Percentiles rank a stretch among this genome's conserved stretches.
Conservation (phyloP, 2,329 filamentous ascomycete genomes). For the Hypoxylon sp. region DNA sequence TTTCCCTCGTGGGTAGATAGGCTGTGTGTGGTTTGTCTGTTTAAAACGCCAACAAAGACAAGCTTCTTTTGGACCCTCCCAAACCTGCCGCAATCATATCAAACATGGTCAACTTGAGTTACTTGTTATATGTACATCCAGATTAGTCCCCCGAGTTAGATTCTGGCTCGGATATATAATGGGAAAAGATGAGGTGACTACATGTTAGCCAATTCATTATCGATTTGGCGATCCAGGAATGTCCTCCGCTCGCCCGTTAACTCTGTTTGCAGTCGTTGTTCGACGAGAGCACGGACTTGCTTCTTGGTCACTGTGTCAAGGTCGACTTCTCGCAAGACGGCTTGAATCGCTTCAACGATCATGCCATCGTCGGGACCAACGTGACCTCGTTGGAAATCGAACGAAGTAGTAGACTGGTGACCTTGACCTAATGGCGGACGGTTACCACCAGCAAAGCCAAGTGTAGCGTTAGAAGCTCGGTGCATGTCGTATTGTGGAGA, state of each 20-base stretch:
- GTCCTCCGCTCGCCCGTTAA: constrained; percentile 86
- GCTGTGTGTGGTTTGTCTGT: constrained; percentile 23
- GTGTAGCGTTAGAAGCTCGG: constrained; percentile 61
- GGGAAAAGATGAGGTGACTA: constrained; percentile 59
- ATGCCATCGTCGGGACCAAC: constrained; percentile 81
- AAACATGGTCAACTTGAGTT: constrained; percentile 42
- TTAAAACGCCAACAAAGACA: constrained; percentile 30
- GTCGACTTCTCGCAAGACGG: constrained; percentile 88
- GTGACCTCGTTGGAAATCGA: constrained; percentile 72
- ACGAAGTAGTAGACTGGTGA: constrained; percentile 67
- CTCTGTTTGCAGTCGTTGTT: constrained; percentile 93
- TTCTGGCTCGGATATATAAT: constrained; percentile 7
- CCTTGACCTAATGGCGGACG: constrained; percentile 64
- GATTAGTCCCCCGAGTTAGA: constrained; percentile 28
- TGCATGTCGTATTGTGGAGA: constrained; percentile 62
- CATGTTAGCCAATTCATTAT: constrained; percentile 94
- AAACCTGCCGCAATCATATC: constrained; percentile 34
- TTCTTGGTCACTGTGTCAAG: constrained; percentile 99
- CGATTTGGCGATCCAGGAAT: constrained; percentile 94
- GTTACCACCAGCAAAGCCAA: constrained; percentile 65
- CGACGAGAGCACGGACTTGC: constrained; percentile 90
- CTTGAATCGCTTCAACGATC: constrained; percentile 88
- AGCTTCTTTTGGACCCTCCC: constrained; percentile 31
- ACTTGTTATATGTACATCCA: constrained; percentile 44
- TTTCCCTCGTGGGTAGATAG: constrained; percentile 9